Conservation (phyloP, 2,329 filamentous ascomycete species). For the Alternaria tenuissima region DNA sequence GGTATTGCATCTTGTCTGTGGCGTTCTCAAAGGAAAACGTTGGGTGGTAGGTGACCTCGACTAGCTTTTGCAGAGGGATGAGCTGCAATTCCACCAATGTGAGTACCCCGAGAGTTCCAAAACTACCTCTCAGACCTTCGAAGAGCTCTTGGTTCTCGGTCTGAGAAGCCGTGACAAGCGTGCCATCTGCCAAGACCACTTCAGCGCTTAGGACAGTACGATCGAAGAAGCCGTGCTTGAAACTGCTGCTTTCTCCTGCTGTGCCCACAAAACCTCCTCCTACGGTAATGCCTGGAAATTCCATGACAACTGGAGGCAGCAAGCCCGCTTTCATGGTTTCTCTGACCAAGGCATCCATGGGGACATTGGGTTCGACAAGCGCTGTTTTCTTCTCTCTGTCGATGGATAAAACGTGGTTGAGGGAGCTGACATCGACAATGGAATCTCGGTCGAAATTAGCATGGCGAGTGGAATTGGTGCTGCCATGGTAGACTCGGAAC, state of each 20-base stretch:
- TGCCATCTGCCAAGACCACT: conserved; percentile 68
- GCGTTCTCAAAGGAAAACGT: conserved; percentile 60
- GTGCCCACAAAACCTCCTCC: conserved; percentile 74
- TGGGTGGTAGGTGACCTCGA: conserved; percentile 70
- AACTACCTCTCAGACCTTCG: conserved; percentile 65
- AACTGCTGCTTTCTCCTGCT: conserved; percentile 72
- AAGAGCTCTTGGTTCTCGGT: conserved; percentile 63
- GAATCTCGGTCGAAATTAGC: conserved; percentile 44
- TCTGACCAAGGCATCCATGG: conserved; percentile 70
- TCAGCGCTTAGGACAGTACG: conserved; percentile 68
- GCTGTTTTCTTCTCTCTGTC: conserved; percentile 62
- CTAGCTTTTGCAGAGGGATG: conserved; percentile 61
- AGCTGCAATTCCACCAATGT: conserved; percentile 68
- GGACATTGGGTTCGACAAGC: conserved; percentile 73
- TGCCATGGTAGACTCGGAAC: conserved; percentile 71
- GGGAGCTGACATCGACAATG: conserved; percentile 70
- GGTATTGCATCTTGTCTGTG: conserved; percentile 57
- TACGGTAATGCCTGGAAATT: conserved; percentile 74
- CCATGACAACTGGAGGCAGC: conserved; percentile 72
- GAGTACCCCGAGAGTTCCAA: conserved; percentile 68
- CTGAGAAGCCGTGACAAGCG: conserved; percentile 59
- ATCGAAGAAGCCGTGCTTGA: conserved; percentile 73
- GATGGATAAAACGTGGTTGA: conserved; percentile 69
- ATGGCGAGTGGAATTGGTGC: conserved; percentile 76
- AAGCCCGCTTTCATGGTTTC: conserved; percentile 64